Evolutionary conservation across 73 alveolate genomes (phyloP), one percentile per base, ranked within the genome.

Genomic region (Tetrahymena malaccensis): DNA sequence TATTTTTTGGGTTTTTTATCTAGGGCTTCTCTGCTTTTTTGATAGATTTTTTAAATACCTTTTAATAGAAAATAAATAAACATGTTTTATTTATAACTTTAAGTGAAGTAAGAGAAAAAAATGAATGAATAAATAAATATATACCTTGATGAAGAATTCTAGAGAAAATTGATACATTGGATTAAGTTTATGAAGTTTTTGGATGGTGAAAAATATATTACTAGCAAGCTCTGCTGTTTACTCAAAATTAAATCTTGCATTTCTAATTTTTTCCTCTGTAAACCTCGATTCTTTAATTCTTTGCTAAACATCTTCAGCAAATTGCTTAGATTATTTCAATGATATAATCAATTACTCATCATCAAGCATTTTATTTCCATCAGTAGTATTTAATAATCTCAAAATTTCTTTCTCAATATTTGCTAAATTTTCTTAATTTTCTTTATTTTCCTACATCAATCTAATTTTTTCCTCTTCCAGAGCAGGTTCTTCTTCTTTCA

Each of bases 101-200:
- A 37, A 4, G 7, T 7, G 3, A 37, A 37, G 3, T 4, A 37
- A 37, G 43, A 4, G 7, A 37, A 7, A 37, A 7, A 4, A 7
- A 37, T 37, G 7, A 7, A 37, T 58, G 1, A 38, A 58, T 15
- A 58, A 58, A 58, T n/a, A 58, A 58, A 58, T 37, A 58, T 4
- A 27, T 70, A 70, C 89, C 37, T 70, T 70, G 16, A 31, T 70
- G 89, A 70, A 99, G 98, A 98, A 98, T 93, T 97, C 99, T 57
- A 98, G 97, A 56, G 99, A 98, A 94, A 98, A 98, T 97, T 97
- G 98, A 96, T 98, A 98, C 99, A 98, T 98, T 4, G 99, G 99
- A 94, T 98, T 99, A 44, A 98, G 96, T 85, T 98, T 97, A 85
- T 98, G 97, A 57, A 98, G 95, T 94, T 98, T 99, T 56, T 97